A percentile compares a stretch with the other conserved stretches of the same genome.
phyloP scores from a whole-genome alignment of 2,329 filamentous ascomycete genomes.

The Fusarium hostae region DNA sequence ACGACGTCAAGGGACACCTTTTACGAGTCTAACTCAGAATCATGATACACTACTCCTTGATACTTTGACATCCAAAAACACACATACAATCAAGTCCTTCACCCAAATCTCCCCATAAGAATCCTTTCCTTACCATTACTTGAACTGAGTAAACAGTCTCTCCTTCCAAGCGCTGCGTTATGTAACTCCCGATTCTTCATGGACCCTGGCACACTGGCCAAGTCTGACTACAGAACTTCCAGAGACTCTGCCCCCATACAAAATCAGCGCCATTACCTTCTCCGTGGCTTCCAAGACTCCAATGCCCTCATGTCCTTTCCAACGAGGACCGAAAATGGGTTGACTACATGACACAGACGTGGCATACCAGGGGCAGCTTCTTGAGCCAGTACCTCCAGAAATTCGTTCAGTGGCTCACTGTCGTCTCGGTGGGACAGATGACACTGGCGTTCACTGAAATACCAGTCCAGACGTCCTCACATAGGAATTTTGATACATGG shows the following conservation, averaged over 20 bases:
- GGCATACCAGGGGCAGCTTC: neutral
- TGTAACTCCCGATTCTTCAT: neutral
- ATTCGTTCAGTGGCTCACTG: neutral
- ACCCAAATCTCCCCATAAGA: neutral
- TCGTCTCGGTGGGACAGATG: neutral
- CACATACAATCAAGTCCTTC: neutral
- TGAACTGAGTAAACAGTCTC: neutral
- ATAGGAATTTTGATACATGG: neutral
- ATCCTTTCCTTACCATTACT: neutral
- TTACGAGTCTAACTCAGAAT: neutral
- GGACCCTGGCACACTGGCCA: neutral
- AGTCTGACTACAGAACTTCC: neutral
- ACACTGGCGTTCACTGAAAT: neutral
- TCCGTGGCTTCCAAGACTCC: fast-evolving
- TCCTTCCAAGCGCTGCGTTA: neutral
- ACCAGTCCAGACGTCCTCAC: neutral
- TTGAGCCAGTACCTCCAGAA: neutral
- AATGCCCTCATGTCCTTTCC: fast-evolving
- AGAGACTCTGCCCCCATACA: no score
- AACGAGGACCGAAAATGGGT: neutral
- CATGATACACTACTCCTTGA: neutral
- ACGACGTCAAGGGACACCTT: neutral
- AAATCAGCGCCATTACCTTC: fast-evolving
- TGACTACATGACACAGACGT: fast-evolving
- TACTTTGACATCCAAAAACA: neutral